phyloP scores from a whole-genome alignment of 108 stramenopile genomes.

The Cyclotella distinguenda region DNA sequence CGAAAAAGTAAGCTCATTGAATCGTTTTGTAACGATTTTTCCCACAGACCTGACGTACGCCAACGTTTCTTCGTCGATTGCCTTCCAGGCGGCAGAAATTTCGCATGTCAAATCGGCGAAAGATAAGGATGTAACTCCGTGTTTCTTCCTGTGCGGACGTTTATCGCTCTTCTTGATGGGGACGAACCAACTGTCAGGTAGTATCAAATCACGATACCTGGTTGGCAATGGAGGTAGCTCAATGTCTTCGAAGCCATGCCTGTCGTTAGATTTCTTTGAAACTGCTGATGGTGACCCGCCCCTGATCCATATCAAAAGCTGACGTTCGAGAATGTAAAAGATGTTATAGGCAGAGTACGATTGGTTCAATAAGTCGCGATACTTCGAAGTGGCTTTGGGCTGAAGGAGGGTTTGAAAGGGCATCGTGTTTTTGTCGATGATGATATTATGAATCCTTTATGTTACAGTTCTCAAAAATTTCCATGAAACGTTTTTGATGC shows the following conservation, averaged over 20 bases:
- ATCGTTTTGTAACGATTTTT: not conserved
- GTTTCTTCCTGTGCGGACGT: not conserved
- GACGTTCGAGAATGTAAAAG: slow-evolving; percentile 5
- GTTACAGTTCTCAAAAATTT: no score
- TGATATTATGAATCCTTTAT: no score
- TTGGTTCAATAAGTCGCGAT: no score
- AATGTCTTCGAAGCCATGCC: not conserved
- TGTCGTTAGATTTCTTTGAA: not conserved
- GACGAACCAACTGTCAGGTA: not conserved
- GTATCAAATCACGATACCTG: not conserved
- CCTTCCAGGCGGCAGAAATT: not conserved
- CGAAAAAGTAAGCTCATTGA: no score
- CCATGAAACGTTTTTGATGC: no score
- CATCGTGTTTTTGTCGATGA: no score
- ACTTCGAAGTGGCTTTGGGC: no score
- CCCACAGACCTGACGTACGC: not conserved
- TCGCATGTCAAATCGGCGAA: not conserved
- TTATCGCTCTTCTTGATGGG: not conserved
- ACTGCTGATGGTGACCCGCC: not conserved
- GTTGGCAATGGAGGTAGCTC: not conserved
- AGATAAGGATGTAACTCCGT: slow-evolving; percentile 5
- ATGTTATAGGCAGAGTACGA: not conserved
- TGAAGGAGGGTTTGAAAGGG: no score
- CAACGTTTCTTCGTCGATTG: not conserved
- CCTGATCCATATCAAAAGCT: not conserved